A percentile compares a stretch with the other conserved stretches of the same genome.
Evolutionary conservation across 75 land plant genomes (phyloP).

Genomic region (Selaginella moellendorffii): DNA sequence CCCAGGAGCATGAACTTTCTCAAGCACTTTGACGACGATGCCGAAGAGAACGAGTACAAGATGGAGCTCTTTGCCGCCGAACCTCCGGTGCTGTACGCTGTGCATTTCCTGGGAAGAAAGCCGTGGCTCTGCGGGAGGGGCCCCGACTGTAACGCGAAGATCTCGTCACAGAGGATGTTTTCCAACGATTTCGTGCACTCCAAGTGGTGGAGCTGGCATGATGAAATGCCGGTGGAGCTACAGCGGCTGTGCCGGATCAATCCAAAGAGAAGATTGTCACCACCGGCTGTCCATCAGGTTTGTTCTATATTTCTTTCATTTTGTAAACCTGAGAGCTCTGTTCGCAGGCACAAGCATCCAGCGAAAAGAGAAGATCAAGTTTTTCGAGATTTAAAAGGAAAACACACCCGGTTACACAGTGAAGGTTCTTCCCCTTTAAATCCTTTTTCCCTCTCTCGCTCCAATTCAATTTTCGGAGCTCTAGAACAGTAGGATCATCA

Average conservation of each 20-base stretch:
- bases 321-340: too few species aligned
- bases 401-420: too few species aligned
- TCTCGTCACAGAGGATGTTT: not conserved
- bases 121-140: not conserved
- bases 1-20: conserved; percentile 1
- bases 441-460: too few species aligned
- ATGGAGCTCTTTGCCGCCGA: not conserved
- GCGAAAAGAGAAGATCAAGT: too few species aligned
- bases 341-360: too few species aligned
- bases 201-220: not conserved
- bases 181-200: not conserved
- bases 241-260: not conserved
- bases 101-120: conserved; percentile 3
- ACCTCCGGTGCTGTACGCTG: not conserved
- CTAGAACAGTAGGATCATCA: too few species aligned
- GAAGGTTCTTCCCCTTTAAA: too few species aligned
- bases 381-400: too few species aligned
- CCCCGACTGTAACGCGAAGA: not conserved
- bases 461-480: too few species aligned
- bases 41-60: not conserved
- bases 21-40: not conserved
- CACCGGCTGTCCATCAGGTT: too few species aligned
- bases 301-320: too few species aligned
- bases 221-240: not conserved
- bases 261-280: too few species aligned